Conservation (phyloP, 495 filamentous ascomycete genomes). For the Tuber microsphaerosporum region DNA sequence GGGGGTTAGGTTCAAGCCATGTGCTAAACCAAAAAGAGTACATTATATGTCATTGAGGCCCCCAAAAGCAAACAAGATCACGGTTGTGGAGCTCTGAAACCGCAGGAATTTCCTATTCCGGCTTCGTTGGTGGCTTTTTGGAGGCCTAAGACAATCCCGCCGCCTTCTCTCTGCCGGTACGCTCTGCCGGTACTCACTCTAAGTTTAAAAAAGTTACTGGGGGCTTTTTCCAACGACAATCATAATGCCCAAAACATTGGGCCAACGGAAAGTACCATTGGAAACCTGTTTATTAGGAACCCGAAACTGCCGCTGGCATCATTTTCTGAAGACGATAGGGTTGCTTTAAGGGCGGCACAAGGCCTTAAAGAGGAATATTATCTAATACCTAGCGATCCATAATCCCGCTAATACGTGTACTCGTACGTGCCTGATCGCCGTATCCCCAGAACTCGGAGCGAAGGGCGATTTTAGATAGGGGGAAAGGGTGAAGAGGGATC, state of each 20-base stretch:
- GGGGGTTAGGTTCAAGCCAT: too few relatives aligned
- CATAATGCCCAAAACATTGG: background rate
- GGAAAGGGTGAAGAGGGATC: background rate
- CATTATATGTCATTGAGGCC: too few relatives aligned
- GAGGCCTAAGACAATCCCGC: too few relatives aligned
- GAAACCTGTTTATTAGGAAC: background rate
- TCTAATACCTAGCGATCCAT: background rate
- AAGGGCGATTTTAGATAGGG: background rate
- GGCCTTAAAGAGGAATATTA: background rate
- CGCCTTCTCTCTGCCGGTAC: too few relatives aligned
- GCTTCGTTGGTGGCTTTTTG: too few relatives aligned
- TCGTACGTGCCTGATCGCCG: background rate
- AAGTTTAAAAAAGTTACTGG: too few relatives aligned
- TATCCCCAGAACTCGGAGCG: background rate
- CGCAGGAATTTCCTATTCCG: too few relatives aligned
- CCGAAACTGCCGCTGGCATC: background rate
- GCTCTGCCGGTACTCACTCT: too few relatives aligned
- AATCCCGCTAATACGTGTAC: background rate
- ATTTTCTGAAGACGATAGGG: background rate
- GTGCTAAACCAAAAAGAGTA: too few relatives aligned
- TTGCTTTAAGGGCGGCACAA: background rate
- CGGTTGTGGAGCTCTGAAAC: too few relatives aligned
- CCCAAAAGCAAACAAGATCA: too few relatives aligned
- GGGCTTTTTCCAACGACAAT: too few relatives aligned
- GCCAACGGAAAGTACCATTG: background rate